Conservation (phyloP, 805 yeast species). For the Monosporozyma unispora region DNA sequence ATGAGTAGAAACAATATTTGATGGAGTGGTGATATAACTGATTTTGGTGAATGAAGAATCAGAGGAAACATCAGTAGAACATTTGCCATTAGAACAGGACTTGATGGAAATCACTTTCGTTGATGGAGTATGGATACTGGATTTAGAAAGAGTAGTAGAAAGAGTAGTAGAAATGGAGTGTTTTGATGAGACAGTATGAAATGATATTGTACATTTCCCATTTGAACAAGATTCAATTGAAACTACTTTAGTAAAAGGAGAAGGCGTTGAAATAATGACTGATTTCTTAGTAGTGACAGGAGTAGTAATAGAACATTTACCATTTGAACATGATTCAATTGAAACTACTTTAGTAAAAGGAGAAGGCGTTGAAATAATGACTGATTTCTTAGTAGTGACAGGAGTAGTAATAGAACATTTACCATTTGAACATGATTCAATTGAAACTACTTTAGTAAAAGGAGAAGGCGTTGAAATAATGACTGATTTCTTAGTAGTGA, state of each 20-base stretch:
- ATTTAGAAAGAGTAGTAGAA: background rate
- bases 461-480: background rate
- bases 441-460: constrained; percentile 2
- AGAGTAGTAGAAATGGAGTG: too few species aligned
- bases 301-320: too few species aligned
- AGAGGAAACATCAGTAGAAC: background rate
- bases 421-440: constrained; percentile 1
- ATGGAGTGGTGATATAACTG: background rate
- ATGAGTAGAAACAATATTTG: background rate
- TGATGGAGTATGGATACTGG: background rate
- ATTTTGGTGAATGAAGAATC: background rate
- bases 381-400: background rate
- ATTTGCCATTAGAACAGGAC: constrained; percentile 3
- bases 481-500: background rate
- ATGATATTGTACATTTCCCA: too few species aligned
- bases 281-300: background rate
- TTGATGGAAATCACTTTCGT: constrained; percentile 3
- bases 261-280: too few species aligned
- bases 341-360: constrained; percentile 3
- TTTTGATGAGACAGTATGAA: background rate
- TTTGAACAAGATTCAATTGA: constrained; percentile 1
- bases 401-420: background rate
- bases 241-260: constrained; percentile 3
- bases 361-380: background rate
- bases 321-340: constrained; percentile 1